A percentile compares a stretch with the other conserved stretches of the same genome.
Evolutionary conservation across 257 asterid genomes (phyloP).

Genomic region (Solanum chmielewskii): DNA sequence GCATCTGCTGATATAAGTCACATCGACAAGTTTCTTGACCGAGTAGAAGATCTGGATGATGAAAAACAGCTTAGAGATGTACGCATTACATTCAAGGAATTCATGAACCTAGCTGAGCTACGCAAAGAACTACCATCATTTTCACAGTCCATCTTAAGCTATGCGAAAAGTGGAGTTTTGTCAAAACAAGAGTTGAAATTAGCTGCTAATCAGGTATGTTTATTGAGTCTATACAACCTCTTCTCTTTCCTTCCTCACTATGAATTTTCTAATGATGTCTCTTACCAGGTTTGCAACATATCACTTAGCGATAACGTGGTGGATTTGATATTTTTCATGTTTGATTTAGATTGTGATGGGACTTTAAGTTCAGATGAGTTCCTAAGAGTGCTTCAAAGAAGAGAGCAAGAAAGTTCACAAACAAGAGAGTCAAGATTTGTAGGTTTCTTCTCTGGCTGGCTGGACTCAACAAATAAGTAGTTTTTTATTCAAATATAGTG

Average conservation of each 20-base stretch:
- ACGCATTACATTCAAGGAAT: constrained; percentile 57
- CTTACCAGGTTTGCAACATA: constrained; percentile 63
- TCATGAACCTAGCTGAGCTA: constrained; percentile 59
- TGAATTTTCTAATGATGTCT: not conserved
- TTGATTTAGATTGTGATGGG: constrained; percentile 69
- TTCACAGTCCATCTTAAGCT: constrained; percentile 71
- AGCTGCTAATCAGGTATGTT: constrained; percentile 60
- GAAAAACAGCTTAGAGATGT: constrained; percentile 42
- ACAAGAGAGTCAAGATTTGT: constrained; percentile 29
- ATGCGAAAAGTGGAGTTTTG: constrained; percentile 63
- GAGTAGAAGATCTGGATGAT: constrained; percentile 44
- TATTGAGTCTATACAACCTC: not conserved
- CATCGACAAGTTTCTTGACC: constrained; percentile 75
- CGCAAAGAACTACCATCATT: constrained; percentile 48
- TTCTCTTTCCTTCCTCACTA: not conserved
- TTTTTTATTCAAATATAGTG: not conserved
- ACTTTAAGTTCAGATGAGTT: constrained; percentile 73
- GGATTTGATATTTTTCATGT: constrained; percentile 56
- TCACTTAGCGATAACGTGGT: constrained; percentile 56
- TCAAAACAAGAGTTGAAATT: constrained; percentile 62
- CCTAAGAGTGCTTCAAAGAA: constrained; percentile 52
- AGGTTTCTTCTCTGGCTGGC: constrained; percentile 56
- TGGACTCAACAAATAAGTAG: constrained; percentile 32
- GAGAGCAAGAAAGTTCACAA: constrained; percentile 36
- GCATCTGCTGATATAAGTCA: constrained; percentile 81